A percentile compares a stretch with the other conserved stretches of the same genome.
Evolutionary conservation across 306 rosid genomes (phyloP).

Genomic region (Cercis canadensis): DNA sequence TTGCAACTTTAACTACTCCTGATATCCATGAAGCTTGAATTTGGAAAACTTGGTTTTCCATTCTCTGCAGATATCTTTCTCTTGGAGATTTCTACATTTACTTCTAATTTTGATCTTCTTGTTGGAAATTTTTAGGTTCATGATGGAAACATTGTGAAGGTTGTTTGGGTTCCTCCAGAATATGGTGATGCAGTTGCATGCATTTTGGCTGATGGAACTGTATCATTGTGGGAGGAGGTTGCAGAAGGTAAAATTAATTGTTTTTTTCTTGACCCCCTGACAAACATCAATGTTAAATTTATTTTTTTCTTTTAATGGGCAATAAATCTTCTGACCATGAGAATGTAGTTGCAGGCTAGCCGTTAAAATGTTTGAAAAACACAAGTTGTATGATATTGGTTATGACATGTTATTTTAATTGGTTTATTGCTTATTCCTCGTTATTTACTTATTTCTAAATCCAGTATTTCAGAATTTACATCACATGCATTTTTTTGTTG

Average conservation of each 20-base stretch:
- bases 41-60: neutral
- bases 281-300: neutral
- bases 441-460: conserved; percentile 4
- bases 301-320: neutral
- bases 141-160: conserved; percentile 60
- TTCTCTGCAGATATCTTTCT: conserved; percentile 6
- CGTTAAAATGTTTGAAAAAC: neutral
- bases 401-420: conserved; percentile 15
- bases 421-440: neutral
- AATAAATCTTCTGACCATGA: neutral
- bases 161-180: conserved; percentile 86
- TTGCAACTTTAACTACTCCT: neutral
- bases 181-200: conserved; percentile 90
- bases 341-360: neutral
- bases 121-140: conserved; percentile 50
- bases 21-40: neutral
- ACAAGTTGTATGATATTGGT: conserved; percentile 5
- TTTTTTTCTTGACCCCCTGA: conserved; percentile 3
- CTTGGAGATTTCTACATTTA: conserved; percentile 7
- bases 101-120: neutral
- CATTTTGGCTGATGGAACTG: conserved; percentile 65
- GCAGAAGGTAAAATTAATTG: conserved; percentile 61
- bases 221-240: conserved; percentile 78
- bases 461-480: neutral
- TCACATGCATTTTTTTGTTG: neutral